A percentile compares a stretch with the other conserved stretches of the same genome.
These are phyloP conservation scores for Boletus vermiculosoides DNA, from an alignment of 768 basidiomycete species.

Conservation along the genomic window DNA sequence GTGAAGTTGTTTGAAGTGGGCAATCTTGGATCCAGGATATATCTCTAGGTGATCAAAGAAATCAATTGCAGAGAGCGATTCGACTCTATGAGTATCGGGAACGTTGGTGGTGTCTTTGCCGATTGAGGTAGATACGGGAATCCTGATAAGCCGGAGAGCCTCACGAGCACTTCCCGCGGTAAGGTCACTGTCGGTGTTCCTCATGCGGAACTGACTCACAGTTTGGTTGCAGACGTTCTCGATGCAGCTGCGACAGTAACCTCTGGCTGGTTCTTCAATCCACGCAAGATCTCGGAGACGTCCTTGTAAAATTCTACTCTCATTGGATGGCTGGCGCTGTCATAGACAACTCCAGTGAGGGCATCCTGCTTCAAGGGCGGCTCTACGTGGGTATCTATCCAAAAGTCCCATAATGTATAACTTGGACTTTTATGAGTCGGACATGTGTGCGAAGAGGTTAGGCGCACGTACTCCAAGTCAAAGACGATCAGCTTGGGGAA, in stretches of 20 bases:
- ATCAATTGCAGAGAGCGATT: constrained; percentile 47
- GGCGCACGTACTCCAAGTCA: constrained; percentile 67
- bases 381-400: constrained; percentile 79
- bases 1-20: constrained; percentile 76
- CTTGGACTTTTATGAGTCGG: constrained; percentile 36
- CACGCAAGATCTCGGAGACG: constrained; percentile 70
- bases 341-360: constrained; percentile 22
- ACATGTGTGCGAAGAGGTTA: not conserved
- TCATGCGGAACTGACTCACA: constrained; percentile 46
- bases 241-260: constrained; percentile 72
- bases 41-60: constrained; percentile 75
- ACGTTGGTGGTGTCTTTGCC: constrained; percentile 25
- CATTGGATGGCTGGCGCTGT: constrained; percentile 18
- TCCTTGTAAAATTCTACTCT: constrained; percentile 72
- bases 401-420: constrained; percentile 84
- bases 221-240: constrained; percentile 60
- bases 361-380: constrained; percentile 53
- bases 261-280: constrained; percentile 42
- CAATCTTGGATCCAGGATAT: constrained; percentile 79
- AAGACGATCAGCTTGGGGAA: constrained; percentile 72
- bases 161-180: constrained; percentile 58
- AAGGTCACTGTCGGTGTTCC: not conserved
- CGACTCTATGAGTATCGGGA: constrained; percentile 11
- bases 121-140: constrained; percentile 41
- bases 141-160: constrained; percentile 62